Base-by-base conservation (phyloP, 257 asterid genomes). In the Cordia subcordata region DNA sequence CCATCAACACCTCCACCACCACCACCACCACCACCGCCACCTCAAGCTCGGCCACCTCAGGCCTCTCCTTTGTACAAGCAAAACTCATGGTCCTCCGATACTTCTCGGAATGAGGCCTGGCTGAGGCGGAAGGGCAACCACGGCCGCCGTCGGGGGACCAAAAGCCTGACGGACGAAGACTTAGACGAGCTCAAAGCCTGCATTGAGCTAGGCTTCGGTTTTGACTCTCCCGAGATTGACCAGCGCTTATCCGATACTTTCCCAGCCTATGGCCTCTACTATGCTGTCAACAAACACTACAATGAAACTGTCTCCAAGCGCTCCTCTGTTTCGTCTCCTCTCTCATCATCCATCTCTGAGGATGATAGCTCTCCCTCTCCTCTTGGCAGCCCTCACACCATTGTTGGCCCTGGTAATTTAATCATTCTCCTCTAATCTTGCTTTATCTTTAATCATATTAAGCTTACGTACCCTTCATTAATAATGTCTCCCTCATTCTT, bases 81-180 rank as follows among this genome's bases (percentile, higher is more conserved):
- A 63, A 85, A 71, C 17, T 79, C 94, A 0, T 88, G 92, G 96
- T 88, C 96, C 0, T 84, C 85, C 8, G 92, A 85, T 58, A 55
- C 62, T 32, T 69, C 56, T 67, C 88, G 87, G 27, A 83, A 88
- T 22, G 87, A 82, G 84, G 92, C 82, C 53, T 88, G 96, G 94
- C 84, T 67, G 33, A 67, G 87, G 63, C 77, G 74, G 73, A 82
- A 81, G 68, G 79, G 55, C 4, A 72, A n/a, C 35, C 66, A 69
- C 6, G 35, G 35, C 35, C 35, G 35, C 18, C 83, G 81, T 55
- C 68, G 38, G 0, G 63, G 82, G 53, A 77, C 80, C 35, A 77
- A 83, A 75, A 64, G 70, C 72, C 81, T 88, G 55, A 88, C 94
- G 40, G 94, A 85, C 8, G 94, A 83, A n/a, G 96, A 88, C 58